Base-by-base conservation (phyloP, 2,329 filamentous ascomycete species). In the Escovopsis sp. region DNA sequence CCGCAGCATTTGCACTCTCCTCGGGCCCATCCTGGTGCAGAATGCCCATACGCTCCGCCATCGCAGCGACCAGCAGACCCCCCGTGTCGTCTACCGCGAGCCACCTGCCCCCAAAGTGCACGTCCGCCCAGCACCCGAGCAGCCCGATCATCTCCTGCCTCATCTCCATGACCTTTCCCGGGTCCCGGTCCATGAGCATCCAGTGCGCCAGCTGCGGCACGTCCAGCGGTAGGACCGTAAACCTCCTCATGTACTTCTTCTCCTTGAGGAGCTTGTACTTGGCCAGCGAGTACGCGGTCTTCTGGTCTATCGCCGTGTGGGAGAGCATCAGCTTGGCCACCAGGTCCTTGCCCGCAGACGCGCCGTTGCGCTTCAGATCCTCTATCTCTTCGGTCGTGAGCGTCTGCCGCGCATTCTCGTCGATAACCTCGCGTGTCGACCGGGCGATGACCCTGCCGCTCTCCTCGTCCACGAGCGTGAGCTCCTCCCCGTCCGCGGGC, bases 241-340 rank as follows among this genome's bases (percentile, higher is more conserved):
- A 96, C 11, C 87, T 73, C 53, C 83, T 80, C 49, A 96, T 73
- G 59, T 94, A 96, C 63, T 98, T 98, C 58, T 81, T 88, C 49
- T 85, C 82, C 66, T 98, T 98, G 38, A 94, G 72, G 15, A 96
- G 68, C 55, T 91, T 94, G 63, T 98, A 98, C 61, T 98, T 98
- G 36, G 89, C 88, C 45, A 95, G 68, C 3, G 87, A 93, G 56
- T 93, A 98, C 1, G 79, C 73, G 0, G 91, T 96, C 70, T 98
- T 98, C 65, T 96, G 83, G 51, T 94, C 87, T 36, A 98, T 72
- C 1, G 82, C 84, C 15, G 84, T 80, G 61, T 98, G 91, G 36
- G 87, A 91, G 28, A 87, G 73, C 61, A 98, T 75, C 26, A 98
- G 77, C 63, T 88, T 94, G n/a, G 85, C 81, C 49, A 98, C 91